phyloP scores from a whole-genome alignment of 2,329 filamentous ascomycete genomes.

The Rugonectria rugulosa region DNA sequence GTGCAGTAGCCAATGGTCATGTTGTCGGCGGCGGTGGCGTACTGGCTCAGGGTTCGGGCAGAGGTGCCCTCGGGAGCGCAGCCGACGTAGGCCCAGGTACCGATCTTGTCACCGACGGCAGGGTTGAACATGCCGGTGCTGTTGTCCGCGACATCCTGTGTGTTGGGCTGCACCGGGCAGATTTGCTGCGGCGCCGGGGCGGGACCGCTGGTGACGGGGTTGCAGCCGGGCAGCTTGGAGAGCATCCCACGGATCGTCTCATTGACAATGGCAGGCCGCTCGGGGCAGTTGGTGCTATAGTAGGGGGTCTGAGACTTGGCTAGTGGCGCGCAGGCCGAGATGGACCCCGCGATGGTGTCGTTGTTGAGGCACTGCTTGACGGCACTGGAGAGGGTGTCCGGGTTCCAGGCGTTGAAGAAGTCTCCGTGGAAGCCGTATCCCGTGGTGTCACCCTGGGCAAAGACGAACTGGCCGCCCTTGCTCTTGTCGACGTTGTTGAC shows the following conservation, averaged over 20 bases:
- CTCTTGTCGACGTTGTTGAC: slow-evolving; percentile 35
- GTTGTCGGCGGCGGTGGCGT: slow-evolving; percentile 12
- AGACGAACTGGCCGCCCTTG: slow-evolving; percentile 32
- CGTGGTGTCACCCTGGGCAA: slow-evolving; percentile 35
- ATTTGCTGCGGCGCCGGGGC: slow-evolving; percentile 11
- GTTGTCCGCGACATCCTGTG: slow-evolving; percentile 23
- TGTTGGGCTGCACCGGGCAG: slow-evolving; percentile 19
- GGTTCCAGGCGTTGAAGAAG: slow-evolving; percentile 33
- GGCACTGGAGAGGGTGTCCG: slow-evolving; percentile 22
- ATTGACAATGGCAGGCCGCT: slow-evolving; percentile 27
- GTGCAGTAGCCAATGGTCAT: slow-evolving; percentile 36
- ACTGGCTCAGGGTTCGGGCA: slow-evolving; percentile 29
- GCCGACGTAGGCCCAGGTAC: slow-evolving; percentile 28
- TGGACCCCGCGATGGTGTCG: slow-evolving; percentile 21
- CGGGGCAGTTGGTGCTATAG: slow-evolving; percentile 31
- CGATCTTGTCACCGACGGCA: slow-evolving; percentile 26
- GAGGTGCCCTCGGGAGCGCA: slow-evolving; percentile 26
- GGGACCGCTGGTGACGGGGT: slow-evolving; percentile 26
- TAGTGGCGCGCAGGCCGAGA: slow-evolving; percentile 25
- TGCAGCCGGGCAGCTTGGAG: slow-evolving; percentile 29
- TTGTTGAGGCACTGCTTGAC: slow-evolving; percentile 34
- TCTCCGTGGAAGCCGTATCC: slow-evolving; percentile 35
- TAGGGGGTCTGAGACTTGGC: slow-evolving; percentile 32
- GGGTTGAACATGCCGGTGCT: slow-evolving; percentile 25
- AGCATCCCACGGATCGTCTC: slow-evolving; percentile 30